Base-by-base conservation (phyloP, 164 flowering plant genomes). In the Cinnamomum micranthum region DNA sequence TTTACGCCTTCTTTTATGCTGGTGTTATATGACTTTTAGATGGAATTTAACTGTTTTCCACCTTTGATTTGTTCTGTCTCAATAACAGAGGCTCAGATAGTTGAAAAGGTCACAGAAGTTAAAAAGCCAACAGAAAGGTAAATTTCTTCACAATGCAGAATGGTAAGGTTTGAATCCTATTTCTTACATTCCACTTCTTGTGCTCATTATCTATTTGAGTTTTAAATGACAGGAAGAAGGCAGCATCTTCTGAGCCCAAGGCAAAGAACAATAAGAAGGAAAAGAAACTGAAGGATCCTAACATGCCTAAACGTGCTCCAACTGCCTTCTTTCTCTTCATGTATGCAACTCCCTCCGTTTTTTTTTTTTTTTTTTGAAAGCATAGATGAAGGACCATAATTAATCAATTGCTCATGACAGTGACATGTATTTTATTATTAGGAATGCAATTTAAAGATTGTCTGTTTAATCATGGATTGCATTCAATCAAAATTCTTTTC, bases 251-350 rank as follows among this genome's bases (percentile, higher is more conserved):
- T 6, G 89, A 85, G 47, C 78, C 89, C 15, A 87, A 80, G 63
- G 31, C 87, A 7, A 95, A 86, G 81, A 91, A 80, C 72, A 70
- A 75, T 11, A 86, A 73, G 73, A 84, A 76, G 58, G 77, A 22
- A 68, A 84, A 85, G 84, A 89, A 85, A 74, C 82, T 63, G n/a
- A 86, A 81, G 58, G 88, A 88, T 79, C 86, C 92, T 3, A 93
- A 86, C 77, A 84, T 62, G 82, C 97, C 91, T 7, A 95, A 95
- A 79, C 93, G 98, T 19, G 95, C 98, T 76, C 87, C 86, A n/a
- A 89, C 94, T 71, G 96, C 97, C 6, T 95, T 90, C 83, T 95
- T 95, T 25, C 9, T 90, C 73, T 93, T 95, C 90, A 82, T 95
- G 99, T 95, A 85, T 24, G 12, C 19, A 10, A 24, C 63, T 68